Evolutionary conservation across 2,329 filamentous ascomycete species (phyloP), one percentile per base, ranked within the genome.

Genomic region (Beauveria pseudobassiana): DNA sequence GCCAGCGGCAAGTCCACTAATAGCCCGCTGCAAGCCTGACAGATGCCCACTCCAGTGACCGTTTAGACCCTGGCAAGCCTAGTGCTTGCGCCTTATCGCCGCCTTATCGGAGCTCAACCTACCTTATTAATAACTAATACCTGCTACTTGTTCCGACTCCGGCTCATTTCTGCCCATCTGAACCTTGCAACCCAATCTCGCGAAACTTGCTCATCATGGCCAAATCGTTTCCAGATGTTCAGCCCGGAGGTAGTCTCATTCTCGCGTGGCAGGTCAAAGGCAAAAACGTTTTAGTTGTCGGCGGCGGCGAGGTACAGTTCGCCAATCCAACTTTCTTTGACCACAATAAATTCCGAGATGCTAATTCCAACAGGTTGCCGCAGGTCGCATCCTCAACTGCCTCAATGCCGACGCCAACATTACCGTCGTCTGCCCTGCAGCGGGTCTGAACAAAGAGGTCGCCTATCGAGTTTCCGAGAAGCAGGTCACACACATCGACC

Each of bases 351-450:
- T 12, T 14, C 28, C 26, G 26, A 43, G 34, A 26, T 38, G n/a
- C 50, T 54, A 43, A 38, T 26, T 43, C 51, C 62, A 40, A 56
- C 73, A 98, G 95, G 95, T 99, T 66, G 95, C 95, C 63, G 93
- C 95, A 61, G 93, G 93, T 61, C 91, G 95, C 64, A 96, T 99
- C 69, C 82, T 97, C 64, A 91, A 96, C 76, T 88, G 93, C 64
- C 91, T 97, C 76, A 96, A 97, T 73, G 95, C 95, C 75, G 93
- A 98, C 70, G 95, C 93, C 71, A 84, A 85, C 72, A 90, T 99
- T 61, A 93, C 88, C 22, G 87, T 98, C 64, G 85, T 98, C 30
- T 91, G 87, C 64, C 95, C 95, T 1, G 76, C 83, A 56, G 80
- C 86, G 5, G 91, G 93, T 58, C 84, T 98, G 60, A 96, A 96